Conservation (phyloP, 768 basidiomycete genomes). For the Mycena indigotica region DNA sequence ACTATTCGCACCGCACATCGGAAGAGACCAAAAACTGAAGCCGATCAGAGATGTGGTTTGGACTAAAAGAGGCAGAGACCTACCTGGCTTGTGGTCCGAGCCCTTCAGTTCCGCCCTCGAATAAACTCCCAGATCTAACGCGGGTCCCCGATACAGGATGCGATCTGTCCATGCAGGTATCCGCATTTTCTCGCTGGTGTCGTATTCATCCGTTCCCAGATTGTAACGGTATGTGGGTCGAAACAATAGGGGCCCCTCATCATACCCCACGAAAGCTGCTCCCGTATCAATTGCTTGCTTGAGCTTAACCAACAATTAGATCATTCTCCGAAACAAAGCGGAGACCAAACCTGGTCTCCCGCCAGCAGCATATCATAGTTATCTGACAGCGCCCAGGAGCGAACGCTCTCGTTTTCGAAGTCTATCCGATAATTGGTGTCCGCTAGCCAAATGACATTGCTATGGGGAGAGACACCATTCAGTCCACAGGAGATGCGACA, state of each 20-base stretch:
- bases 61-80: not conserved
- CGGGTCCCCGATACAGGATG: conserved; percentile 78
- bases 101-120: conserved; percentile 80
- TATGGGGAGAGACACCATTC: conserved; percentile 32
- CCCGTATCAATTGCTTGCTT: conserved; percentile 68
- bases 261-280: conserved; percentile 79
- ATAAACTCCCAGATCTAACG: conserved; percentile 77
- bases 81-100: conserved; percentile 96
- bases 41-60: conserved; percentile 1
- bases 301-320: conserved; percentile 49
- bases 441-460: conserved; percentile 91
- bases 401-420: conserved; percentile 79
- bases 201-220: conserved; percentile 80
- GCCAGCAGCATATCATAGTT: conserved; percentile 75
- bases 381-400: conserved; percentile 61
- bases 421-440: conserved; percentile 96
- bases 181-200: conserved; percentile 94
- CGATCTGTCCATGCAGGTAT: conserved; percentile 99
- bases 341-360: conserved; percentile 78
- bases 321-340: not conserved
- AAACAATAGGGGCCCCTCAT: conserved; percentile 91
- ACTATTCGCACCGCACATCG: conserved; percentile 75
- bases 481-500: not conserved
- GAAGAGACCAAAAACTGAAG: conserved; percentile 82
- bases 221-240: conserved; percentile 94